These are phyloP conservation scores for Geopyxis carbonaria DNA, from an alignment of 495 filamentous ascomycete genomes.

Conservation along the genomic window DNA sequence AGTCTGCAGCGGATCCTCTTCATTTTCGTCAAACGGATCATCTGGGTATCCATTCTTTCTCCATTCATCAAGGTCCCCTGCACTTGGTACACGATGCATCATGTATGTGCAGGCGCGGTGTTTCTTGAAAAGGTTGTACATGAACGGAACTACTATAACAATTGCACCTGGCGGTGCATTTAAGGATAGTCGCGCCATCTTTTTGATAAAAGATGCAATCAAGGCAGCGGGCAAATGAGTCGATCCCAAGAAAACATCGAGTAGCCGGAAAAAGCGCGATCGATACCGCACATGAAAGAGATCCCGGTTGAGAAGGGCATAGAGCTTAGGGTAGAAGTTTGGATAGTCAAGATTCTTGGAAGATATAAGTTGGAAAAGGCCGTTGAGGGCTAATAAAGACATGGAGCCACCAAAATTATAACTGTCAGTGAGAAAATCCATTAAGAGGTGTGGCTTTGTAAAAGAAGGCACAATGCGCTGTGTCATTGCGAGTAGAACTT, in stretches of 20 bases:
- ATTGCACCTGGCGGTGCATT: conserved; percentile 75
- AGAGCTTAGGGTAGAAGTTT: conserved; percentile 81
- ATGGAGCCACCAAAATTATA: conserved; percentile 73
- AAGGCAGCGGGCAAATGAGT: conserved; percentile 81
- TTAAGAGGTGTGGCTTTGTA: conserved; percentile 64
- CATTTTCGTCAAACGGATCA: conserved; percentile 60
- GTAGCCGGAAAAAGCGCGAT: conserved; percentile 76
- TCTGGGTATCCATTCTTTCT: conserved; percentile 51
- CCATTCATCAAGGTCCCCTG: conserved; percentile 37
- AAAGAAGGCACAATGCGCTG: conserved; percentile 75
- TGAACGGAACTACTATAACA: conserved; percentile 73
- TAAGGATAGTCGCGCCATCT: conserved; percentile 61
- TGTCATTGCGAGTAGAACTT: conserved; percentile 54
- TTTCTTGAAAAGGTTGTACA: conserved; percentile 84
- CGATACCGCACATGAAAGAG: conserved; percentile 87
- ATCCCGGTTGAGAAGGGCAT: conserved; percentile 69
- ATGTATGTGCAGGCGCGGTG: conserved; percentile 89
- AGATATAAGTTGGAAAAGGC: conserved; percentile 87
- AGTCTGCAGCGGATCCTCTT: conserved; percentile 71
- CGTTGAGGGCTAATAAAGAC: conserved; percentile 75
- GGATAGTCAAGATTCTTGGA: conserved; percentile 93
- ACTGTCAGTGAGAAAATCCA: conserved; percentile 91
- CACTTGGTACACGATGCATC: conserved; percentile 58
- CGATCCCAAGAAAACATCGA: conserved; percentile 83
- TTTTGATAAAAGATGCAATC: conserved; percentile 91